phyloP scores from a whole-genome alignment of 164 flowering plant species.

The Berberis thunbergii region DNA sequence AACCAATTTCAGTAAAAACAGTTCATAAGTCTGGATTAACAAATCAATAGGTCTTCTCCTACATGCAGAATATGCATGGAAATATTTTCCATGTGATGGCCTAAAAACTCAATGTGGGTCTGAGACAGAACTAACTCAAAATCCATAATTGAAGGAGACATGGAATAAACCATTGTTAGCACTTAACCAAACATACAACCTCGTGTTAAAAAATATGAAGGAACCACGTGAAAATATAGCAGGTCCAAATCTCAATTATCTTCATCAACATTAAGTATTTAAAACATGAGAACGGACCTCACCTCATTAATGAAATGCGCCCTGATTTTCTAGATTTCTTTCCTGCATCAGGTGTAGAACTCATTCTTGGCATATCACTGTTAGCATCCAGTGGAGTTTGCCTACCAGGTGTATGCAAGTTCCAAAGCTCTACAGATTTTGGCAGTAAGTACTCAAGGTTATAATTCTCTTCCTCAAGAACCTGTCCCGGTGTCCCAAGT shows the following conservation, averaged over 20 bases:
- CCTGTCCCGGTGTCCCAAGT: slow-evolving; percentile 18
- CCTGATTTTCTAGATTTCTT: slow-evolving; percentile 49
- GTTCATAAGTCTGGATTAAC: too few species aligned
- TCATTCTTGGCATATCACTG: slow-evolving; percentile 17
- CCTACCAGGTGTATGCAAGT: slow-evolving; percentile 23
- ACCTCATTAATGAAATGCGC: slow-evolving; percentile 68
- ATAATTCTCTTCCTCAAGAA: slow-evolving; percentile 27
- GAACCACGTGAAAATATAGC: too few species aligned
- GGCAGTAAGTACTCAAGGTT: slow-evolving; percentile 40
- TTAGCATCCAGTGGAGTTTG: slow-evolving; percentile 31
- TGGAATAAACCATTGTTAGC: too few species aligned
- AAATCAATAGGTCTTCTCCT: too few species aligned
- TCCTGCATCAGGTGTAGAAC: slow-evolving; percentile 19
- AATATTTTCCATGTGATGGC: too few species aligned
- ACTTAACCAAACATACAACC: too few species aligned
- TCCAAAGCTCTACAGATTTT: slow-evolving; percentile 30
- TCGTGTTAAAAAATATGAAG: too few species aligned
- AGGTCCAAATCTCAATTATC: not conserved
- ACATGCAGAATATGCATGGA: too few species aligned
- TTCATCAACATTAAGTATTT: not conserved
- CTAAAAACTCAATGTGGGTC: too few species aligned
- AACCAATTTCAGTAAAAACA: too few species aligned
- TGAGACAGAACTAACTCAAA: too few species aligned
- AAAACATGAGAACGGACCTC: slow-evolving; percentile 14
- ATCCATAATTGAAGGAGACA: too few species aligned